Percentiles rank a stretch among this genome's conserved stretches.
phyloP scores from a whole-genome alignment of 495 filamentous ascomycete genomes.

The Cercophora samala region DNA sequence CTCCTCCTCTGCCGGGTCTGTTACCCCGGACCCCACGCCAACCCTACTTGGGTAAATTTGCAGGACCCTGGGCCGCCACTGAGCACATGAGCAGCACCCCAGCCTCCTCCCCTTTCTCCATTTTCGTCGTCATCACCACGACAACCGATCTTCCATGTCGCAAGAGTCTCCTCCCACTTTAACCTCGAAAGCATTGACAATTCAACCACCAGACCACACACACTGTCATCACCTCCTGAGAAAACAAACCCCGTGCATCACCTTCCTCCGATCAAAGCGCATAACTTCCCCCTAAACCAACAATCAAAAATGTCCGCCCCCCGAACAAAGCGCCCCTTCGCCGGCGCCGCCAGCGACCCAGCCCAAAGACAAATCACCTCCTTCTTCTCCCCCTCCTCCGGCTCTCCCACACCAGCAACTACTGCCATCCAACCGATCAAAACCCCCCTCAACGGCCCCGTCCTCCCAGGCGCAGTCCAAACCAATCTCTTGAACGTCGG shows the following conservation, averaged over 20 bases:
- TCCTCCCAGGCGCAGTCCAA: slow-evolving; percentile 63
- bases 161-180: background rate
- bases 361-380: slow-evolving; percentile 50
- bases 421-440: slow-evolving; percentile 10
- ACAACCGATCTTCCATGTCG: background rate
- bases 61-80: background rate
- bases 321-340: slow-evolving; percentile 50
- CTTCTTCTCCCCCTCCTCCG: slow-evolving; percentile 37
- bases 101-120: slow-evolving; percentile 9
- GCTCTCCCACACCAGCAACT: too few relatives aligned
- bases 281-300: background rate
- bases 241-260: background rate
- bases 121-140: slow-evolving; percentile 1
- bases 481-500: slow-evolving; percentile 80
- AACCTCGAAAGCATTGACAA: background rate
- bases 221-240: too few relatives aligned
- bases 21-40: background rate
- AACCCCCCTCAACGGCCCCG: slow-evolving; percentile 44
- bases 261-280: background rate
- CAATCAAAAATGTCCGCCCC: slow-evolving; percentile 44
- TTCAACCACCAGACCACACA: background rate
- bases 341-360: slow-evolving; percentile 49
- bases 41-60: background rate
- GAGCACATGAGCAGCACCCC: background rate
- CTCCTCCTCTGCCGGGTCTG: background rate